Evolutionary conservation across 352 stramenopile genomes (phyloP), one percentile per base, ranked within the genome.

Genomic region (Thalassiosira pacifica): DNA sequence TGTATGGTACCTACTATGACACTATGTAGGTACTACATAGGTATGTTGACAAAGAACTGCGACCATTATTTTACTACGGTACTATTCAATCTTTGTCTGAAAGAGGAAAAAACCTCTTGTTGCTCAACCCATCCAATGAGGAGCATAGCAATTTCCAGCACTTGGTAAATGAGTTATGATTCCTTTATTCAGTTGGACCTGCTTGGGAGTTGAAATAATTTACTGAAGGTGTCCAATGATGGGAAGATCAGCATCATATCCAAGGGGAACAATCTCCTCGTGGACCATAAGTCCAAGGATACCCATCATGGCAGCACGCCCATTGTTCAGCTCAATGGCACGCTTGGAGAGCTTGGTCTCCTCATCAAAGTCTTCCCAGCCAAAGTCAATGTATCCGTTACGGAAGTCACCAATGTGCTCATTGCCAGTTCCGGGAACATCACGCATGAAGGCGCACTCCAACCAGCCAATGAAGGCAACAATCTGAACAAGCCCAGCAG

Each of bases 211-310:
- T 6, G 16, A 6, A 8, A 57, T 57, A 32, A 63, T 32, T 32
- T 16, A 27, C 24, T 32, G 8, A 32, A 63, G 55, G 55, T 63
- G 55, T 63, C 55, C 55, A 63, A 63, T 63, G 55, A 63, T 63
- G 1, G 55, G 55, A 31, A 63, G 55, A 31, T 63, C 22, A 22
- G 55, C 19, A 24, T 63, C 55, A 24, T 63, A 63, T 63, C 55
- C 55, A 24, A 63, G 55, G 22, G 55, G 55, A 24, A 63, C 22
- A 16, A 63, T 63, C 55, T 63, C 55, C 13, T 63, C 55, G 22
- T 63, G 55, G n/a, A 63, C 13, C 55, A 63, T 63, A 63, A 63
- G 55, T 63, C 55, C 55, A 31, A 63, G 55, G 55, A 63, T 63
- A 63, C 55, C 55, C 55, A 63, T 63, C 55, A 63, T 63, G 55